These are phyloP conservation scores for Fusarium stilboides DNA, from an alignment of 2,329 filamentous ascomycete species.

Conservation along the genomic window DNA sequence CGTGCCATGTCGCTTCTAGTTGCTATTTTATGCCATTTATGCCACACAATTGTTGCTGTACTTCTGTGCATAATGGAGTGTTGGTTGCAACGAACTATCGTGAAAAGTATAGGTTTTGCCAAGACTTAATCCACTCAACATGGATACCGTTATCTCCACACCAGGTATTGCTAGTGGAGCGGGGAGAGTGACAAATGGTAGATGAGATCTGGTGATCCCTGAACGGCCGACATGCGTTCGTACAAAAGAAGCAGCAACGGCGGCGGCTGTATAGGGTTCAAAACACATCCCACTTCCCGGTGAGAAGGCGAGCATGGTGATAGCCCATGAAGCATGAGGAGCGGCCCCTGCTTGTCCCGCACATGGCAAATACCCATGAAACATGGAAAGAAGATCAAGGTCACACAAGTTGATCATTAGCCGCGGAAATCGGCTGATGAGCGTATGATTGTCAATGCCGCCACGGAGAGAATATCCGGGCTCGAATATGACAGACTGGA, in stretches of 20 bases:
- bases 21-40: constrained; percentile 16
- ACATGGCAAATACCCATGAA: constrained; percentile 16
- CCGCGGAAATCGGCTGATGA: constrained; percentile 20
- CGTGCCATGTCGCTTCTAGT: constrained; percentile 9
- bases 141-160: constrained; percentile 30
- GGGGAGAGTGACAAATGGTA: constrained; percentile 27
- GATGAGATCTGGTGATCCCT: constrained; percentile 36
- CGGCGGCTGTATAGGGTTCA: constrained; percentile 26
- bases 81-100: constrained; percentile 17
- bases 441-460: constrained; percentile 20
- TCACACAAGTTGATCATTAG: constrained; percentile 33
- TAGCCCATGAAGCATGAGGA: constrained; percentile 23
- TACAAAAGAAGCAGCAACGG: constrained; percentile 29
- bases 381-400: constrained; percentile 14
- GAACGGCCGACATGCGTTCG: constrained; percentile 26
- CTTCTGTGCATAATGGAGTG: not conserved
- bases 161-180: constrained; percentile 14
- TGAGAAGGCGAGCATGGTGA: constrained; percentile 6
- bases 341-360: constrained; percentile 9
- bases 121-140: constrained; percentile 24
- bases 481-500: constrained; percentile 30
- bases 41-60: constrained; percentile 9
- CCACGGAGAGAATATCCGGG: constrained; percentile 34
- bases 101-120: constrained; percentile 20
- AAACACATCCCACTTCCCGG: constrained; percentile 13